phyloP scores from a whole-genome alignment of 768 basidiomycete species.

The Thelephora ganbajun region DNA sequence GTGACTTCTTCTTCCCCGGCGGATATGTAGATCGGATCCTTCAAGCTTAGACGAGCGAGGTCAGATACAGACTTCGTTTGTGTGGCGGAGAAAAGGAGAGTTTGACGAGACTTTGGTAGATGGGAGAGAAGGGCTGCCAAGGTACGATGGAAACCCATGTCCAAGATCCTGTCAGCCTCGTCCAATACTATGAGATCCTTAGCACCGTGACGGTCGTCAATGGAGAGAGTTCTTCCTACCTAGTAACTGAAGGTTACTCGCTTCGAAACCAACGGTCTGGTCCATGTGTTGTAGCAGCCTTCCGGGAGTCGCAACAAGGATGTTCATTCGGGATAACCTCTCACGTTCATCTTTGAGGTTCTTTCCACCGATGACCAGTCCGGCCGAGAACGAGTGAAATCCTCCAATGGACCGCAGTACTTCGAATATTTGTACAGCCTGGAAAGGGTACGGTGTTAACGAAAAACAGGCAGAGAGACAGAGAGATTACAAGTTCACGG shows the following conservation, averaged over 20 bases:
- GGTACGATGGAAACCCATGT: constrained; percentile 89
- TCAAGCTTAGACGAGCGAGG: constrained; percentile 80
- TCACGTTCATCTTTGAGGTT: constrained; percentile 87
- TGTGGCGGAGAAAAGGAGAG: constrained; percentile 92
- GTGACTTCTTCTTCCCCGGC: constrained; percentile 38
- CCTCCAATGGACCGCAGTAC: constrained; percentile 88
- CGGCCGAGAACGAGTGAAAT: constrained; percentile 85
- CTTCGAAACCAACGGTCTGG: constrained; percentile 90
- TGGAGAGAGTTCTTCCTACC: constrained; percentile 31
- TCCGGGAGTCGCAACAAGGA: constrained; percentile 95
- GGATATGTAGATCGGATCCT: constrained; percentile 65
- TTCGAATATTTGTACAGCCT: constrained; percentile 98
- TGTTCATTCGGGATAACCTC: constrained; percentile 86
- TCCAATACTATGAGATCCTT: constrained; percentile 57
- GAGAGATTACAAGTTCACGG: constrained; percentile 61
- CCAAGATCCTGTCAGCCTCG: constrained; percentile 92
- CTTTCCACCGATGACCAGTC: constrained; percentile 93
- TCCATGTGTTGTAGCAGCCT: constrained; percentile 95
- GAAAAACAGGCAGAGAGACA: not conserved
- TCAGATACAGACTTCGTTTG: constrained; percentile 84
- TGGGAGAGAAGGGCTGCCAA: constrained; percentile 85
- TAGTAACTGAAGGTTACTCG: constrained; percentile 80
- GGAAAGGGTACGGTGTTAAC: not conserved
- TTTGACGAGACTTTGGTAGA: constrained; percentile 85
- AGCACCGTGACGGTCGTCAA: not conserved